Base-by-base conservation (phyloP, 129 eudicot species). In the Heracleum sosnowskyi region DNA sequence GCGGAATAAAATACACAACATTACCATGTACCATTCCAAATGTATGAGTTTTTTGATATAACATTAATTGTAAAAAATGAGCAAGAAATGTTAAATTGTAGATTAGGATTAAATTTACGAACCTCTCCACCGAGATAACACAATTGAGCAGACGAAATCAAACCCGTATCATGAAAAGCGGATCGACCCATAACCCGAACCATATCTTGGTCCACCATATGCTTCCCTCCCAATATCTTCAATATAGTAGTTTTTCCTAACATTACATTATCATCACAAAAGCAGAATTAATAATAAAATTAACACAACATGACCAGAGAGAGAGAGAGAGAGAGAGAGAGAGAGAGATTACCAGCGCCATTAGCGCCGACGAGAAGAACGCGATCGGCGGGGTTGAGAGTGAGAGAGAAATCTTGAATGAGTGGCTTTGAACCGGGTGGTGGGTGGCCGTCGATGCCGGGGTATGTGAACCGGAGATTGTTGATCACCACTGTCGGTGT, bases 71-170 rank as follows among this genome's bases (percentile, higher is more conserved):
- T 26, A 16, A 2, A 24, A 55, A n/a, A 60, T 26, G 16, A 60
- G 33, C 68, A n/a, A 60, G 16, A 10, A 60, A n/a, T n/a, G 68
- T 26, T 2, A 55, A 55, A 26, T 55, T 24, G 64, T 60, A 10
- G 16, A 26, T n/a, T 60, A 15, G 12, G 20, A 7, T 16, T 5
- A 45, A 17, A 68, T 46, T 51, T 35, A 73, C 76, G 78, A 77
- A 95, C 99, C 99, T 92, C 99, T 42, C 97, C 97, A 31, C 99
- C 99, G 66, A 95, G 99, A 83, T 95, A 95, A 82, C 89, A 86
- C 28, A 95, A 93, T 76, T 92, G 89, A 69, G 95, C 99, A 12
- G 99, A 92, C 36, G 96, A 87, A 22, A 87, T 95, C 86, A 95
- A 85, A 51, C 81, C 81, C 46, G 99, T 95, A 75, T 95, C 99